Evolutionary conservation across 441 rosid genomes (phyloP).

Genomic region (Pelargonium australe): DNA sequence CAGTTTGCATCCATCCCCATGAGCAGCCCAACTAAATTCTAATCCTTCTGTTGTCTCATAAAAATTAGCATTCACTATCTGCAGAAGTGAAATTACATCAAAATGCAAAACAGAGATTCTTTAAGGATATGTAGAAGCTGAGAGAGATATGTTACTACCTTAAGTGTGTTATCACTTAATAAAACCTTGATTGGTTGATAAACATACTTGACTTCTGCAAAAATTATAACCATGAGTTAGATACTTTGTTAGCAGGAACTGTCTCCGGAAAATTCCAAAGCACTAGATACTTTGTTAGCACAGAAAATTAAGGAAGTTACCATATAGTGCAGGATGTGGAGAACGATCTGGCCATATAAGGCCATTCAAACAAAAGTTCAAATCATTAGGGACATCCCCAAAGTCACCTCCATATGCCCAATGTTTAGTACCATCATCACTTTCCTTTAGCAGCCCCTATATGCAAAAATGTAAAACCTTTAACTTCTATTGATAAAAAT

Average conservation of each 20-base stretch:
- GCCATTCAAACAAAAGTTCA: slow-evolving; percentile 90
- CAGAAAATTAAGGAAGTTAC: slow-evolving; percentile 35
- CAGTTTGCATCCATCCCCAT: slow-evolving; percentile 66
- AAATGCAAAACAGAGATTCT: slow-evolving; percentile 18
- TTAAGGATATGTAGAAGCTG: slow-evolving; percentile 19
- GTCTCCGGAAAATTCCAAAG: slow-evolving; percentile 12
- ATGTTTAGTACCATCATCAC: slow-evolving; percentile 55
- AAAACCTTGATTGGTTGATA: slow-evolving; percentile 81
- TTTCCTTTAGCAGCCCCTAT: slow-evolving; percentile 73
- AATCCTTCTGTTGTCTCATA: slow-evolving; percentile 59
- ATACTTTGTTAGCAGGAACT: slow-evolving; percentile 5
- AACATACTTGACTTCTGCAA: slow-evolving; percentile 80
- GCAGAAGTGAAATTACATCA: slow-evolving; percentile 28
- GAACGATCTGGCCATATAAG: slow-evolving; percentile 92
- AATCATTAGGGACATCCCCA: slow-evolving; percentile 90
- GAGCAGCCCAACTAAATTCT: slow-evolving; percentile 65
- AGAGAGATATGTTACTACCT: slow-evolving; percentile 40
- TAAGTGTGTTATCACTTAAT: slow-evolving; percentile 38
- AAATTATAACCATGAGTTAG: slow-evolving; percentile 21
- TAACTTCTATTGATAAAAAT: slow-evolving; percentile 8
- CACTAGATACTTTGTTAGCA: slow-evolving; percentile 3
- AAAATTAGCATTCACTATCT: slow-evolving; percentile 67
- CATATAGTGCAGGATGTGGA: slow-evolving; percentile 86
- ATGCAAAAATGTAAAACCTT: slow-evolving; percentile 22
- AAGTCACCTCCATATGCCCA: slow-evolving; percentile 99